Percentiles rank a stretch among this genome's conserved stretches.
phyloP scores from a whole-genome alignment of 495 filamentous ascomycete genomes.

The Penicillium chermesinum region DNA sequence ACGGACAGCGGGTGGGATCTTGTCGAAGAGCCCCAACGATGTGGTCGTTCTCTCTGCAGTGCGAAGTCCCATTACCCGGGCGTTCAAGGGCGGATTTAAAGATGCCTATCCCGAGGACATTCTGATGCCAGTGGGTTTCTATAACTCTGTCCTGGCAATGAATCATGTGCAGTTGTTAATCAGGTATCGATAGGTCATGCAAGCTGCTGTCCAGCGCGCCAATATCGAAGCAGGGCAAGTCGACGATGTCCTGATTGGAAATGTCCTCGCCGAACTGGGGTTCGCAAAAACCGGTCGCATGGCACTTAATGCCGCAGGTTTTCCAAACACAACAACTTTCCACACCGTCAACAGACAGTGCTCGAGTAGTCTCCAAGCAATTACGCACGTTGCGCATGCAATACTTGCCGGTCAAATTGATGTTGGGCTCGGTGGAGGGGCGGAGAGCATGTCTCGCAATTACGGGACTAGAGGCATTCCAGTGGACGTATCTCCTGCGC shows the following conservation, averaged over 20 bases:
- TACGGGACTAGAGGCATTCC: slow-evolving; percentile 81
- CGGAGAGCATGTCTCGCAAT: slow-evolving; percentile 91
- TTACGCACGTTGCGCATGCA: slow-evolving; percentile 63
- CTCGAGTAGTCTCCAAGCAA: slow-evolving; percentile 66
- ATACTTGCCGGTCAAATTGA: slow-evolving; percentile 68
- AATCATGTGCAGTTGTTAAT: neutral
- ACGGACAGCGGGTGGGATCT: neutral
- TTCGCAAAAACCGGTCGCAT: slow-evolving; percentile 88
- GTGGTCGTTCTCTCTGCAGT: slow-evolving; percentile 84
- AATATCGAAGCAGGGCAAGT: slow-evolving; percentile 74
- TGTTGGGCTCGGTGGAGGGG: slow-evolving; percentile 81
- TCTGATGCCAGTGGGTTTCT: slow-evolving; percentile 32
- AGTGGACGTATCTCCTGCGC: slow-evolving; percentile 64
- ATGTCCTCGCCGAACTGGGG: slow-evolving; percentile 84
- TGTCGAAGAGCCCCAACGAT: slow-evolving; percentile 65
- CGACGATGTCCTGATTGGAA: slow-evolving; percentile 78
- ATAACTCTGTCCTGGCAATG: neutral
- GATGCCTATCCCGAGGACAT: slow-evolving; percentile 90
- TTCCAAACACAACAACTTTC: slow-evolving; percentile 66
- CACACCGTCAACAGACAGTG: slow-evolving; percentile 88
- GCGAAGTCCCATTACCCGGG: slow-evolving; percentile 78
- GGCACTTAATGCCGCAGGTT: slow-evolving; percentile 78
- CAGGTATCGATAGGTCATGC: neutral
- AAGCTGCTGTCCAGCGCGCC: slow-evolving; percentile 68
- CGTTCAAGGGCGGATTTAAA: slow-evolving; percentile 76